These are phyloP conservation scores for Cladosporium sp. DNA, from an alignment of 2,329 filamentous ascomycete species.

Conservation along the genomic window DNA sequence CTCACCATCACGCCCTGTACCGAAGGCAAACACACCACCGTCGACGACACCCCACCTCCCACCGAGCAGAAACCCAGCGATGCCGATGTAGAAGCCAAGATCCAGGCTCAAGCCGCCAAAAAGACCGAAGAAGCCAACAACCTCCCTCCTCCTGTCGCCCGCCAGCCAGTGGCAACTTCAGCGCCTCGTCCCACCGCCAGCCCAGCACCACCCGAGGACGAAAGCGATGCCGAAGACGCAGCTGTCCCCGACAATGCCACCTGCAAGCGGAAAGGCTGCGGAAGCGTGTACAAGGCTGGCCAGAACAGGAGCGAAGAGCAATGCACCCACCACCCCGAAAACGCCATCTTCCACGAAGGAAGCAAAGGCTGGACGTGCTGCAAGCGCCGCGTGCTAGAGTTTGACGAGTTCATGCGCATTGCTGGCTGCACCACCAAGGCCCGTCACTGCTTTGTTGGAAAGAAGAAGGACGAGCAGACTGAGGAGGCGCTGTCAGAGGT, in stretches of 20 bases:
- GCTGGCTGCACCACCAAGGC: slow-evolving; percentile 81
- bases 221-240: slow-evolving; percentile 76
- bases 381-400: slow-evolving; percentile 90
- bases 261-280: slow-evolving; percentile 77
- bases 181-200: slow-evolving; percentile 36
- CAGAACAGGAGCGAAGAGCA: slow-evolving; percentile 63
- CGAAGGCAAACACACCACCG: slow-evolving; percentile 83
- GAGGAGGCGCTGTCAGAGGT: slow-evolving; percentile 78
- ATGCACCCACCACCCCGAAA: slow-evolving; percentile 85
- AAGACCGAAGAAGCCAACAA: slow-evolving; percentile 13
- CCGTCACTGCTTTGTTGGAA: slow-evolving; percentile 78
- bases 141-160: slow-evolving; percentile 24
- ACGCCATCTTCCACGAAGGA: slow-evolving; percentile 93
- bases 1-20: slow-evolving; percentile 89
- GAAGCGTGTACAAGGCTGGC: slow-evolving; percentile 59
- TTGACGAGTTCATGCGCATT: slow-evolving; percentile 97
- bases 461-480: slow-evolving; percentile 52
- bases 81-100: slow-evolving; percentile 31
- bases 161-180: slow-evolving; percentile 24
- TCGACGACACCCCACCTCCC: slow-evolving; percentile 62
- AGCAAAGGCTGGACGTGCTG: slow-evolving; percentile 98
- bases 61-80: slow-evolving; percentile 20
- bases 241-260: slow-evolving; percentile 68
- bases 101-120: slow-evolving; percentile 25
- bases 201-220: slow-evolving; percentile 66